Conservation (phyloP, 352 stramenopile species). For the Phytophthora capsici region DNA sequence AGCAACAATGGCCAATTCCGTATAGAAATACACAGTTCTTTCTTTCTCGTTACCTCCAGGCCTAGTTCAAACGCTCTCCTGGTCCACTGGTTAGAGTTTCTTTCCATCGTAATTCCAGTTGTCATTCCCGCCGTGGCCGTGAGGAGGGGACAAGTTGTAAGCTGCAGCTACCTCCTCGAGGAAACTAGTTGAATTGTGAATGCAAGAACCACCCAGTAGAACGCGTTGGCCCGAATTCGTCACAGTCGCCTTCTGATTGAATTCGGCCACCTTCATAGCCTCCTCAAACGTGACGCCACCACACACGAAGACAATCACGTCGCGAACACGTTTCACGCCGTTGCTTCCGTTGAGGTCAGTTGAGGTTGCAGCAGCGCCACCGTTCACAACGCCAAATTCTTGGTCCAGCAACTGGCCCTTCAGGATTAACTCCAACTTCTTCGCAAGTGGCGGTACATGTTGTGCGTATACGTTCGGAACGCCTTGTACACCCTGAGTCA, state of each 20-base stretch:
- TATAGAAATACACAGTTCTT: conserved; percentile 44
- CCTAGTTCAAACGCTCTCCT: conserved; percentile 1
- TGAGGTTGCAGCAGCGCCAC: conserved; percentile 45
- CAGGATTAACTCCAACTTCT: conserved; percentile 90
- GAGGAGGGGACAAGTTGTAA: conserved; percentile 48
- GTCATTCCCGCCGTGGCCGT: conserved; percentile 13
- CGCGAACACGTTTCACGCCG: conserved; percentile 94
- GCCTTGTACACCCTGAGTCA: conserved; percentile 95
- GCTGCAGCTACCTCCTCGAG: conserved; percentile 91
- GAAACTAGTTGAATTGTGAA: conserved; percentile 98
- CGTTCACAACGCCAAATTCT: conserved; percentile 96
- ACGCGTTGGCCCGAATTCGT: conserved; percentile 85
- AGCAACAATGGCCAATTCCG: conserved; percentile 3
- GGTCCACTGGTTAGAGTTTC: conserved; percentile 47
- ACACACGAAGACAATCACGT: conserved; percentile 99
- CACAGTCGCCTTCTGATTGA: conserved; percentile 91
- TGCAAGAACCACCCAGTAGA: conserved; percentile 94
- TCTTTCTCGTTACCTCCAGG: conserved; percentile 28
- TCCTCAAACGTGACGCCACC: conserved; percentile 99
- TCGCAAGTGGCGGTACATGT: conserved; percentile 96
- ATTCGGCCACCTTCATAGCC: conserved; percentile 96
- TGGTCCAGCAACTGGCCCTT: conserved; percentile 81
- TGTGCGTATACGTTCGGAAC: conserved; percentile 99
- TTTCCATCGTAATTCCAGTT: conserved; percentile 73
- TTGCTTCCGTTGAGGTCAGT: conserved; percentile 87